Base-by-base conservation (phyloP, 2,329 filamentous ascomycete species). In the Hymenotorrendiella dingleyae region DNA sequence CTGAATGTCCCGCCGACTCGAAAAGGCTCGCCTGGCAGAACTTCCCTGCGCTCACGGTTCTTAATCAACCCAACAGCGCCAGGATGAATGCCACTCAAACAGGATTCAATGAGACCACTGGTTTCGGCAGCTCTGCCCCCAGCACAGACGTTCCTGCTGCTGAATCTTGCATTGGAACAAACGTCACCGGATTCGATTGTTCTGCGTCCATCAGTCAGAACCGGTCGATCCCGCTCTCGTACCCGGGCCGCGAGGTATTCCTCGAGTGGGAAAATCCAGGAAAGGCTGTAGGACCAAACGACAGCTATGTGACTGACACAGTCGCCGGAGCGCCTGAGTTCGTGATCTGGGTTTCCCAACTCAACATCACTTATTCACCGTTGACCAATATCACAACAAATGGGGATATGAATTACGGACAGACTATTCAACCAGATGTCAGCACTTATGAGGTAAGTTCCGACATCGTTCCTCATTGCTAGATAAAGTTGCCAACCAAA, bases 1-100 rank as follows among this genome's bases (percentile, higher is more conserved):
- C 77, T 26, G 82, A 73, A 4, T 94, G 87, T 62, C 86, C 87
- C 0, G 67, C 65, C 32, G 78, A 83, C 60, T 80, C 82, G 53
- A 91, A 85, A 1, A 78, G 85, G 6, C 69, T 94, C 22, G 74
- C 80, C 19, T 94, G 87, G 86, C 84, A 91, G 61, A 94, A 94
- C 68, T 90, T 86, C 67, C 87, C 86, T 0, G 72, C 76, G 0
- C 67, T 93, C 12, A 70, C 74, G 53, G 71, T 93, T 37, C 67
- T 84, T 22, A 90, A 91, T 66, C 82, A 91, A 60, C 81, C 86
- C 2, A 91, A 90, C 63, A 74, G 82, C 17, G 79, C 78, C 46
- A 77, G 82, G 20, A 69, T 80, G 59, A 77, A 84, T 42, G 77
- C 77, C 11, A 77, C 81, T 4, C 64, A 77, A 48, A 75, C 73